phyloP scores from a whole-genome alignment of 768 basidiomycete species.

The Kwoniella dendrophila region DNA sequence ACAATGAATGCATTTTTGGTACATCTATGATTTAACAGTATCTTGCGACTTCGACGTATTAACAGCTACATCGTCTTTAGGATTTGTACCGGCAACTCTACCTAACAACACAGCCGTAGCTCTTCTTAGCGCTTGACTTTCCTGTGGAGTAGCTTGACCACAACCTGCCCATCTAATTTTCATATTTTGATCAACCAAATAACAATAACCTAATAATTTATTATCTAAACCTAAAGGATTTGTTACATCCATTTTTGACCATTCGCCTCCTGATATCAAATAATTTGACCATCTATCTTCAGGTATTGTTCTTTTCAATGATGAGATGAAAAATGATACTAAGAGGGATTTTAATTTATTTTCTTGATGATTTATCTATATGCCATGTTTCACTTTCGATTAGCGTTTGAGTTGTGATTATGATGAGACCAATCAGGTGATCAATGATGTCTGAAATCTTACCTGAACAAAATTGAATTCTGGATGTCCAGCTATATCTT shows the following conservation, averaged over 20 bases:
- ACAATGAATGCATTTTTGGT: too few species aligned
- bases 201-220: constrained; percentile 87
- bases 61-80: too few species aligned
- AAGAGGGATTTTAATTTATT: constrained; percentile 90
- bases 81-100: too few species aligned
- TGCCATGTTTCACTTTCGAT: background rate
- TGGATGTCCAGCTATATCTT: constrained; percentile 42
- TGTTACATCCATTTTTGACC: constrained; percentile 48
- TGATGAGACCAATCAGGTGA: background rate
- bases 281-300: constrained; percentile 58
- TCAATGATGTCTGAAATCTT: constrained; percentile 5
- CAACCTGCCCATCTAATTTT: constrained; percentile 92
- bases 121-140: constrained; percentile 70
- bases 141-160: constrained; percentile 76
- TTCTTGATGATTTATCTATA: constrained; percentile 83
- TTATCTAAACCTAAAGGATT: constrained; percentile 81
- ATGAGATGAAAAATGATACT: constrained; percentile 77
- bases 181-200: constrained; percentile 78
- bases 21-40: too few species aligned
- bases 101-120: constrained; percentile 55
- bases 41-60: too few species aligned
- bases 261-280: constrained; percentile 52
- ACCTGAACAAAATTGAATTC: constrained; percentile 54
- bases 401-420: background rate
- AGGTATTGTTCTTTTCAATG: constrained; percentile 71